phyloP scores from a whole-genome alignment of 139 green algal species.

The Dunaliella primolecta region DNA sequence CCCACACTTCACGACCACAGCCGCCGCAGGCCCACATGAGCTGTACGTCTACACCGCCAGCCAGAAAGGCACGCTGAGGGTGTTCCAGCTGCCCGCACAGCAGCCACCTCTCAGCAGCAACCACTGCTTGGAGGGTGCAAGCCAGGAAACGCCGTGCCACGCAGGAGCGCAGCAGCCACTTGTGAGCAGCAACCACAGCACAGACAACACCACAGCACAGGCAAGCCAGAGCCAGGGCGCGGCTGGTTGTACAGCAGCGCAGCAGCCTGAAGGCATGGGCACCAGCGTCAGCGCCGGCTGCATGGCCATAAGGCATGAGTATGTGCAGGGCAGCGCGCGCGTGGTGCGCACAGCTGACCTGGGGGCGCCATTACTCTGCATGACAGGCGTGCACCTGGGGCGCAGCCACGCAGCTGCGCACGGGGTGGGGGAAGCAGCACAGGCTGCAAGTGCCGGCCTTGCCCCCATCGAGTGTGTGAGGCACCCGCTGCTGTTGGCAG shows the following conservation, averaged over 20 bases:
- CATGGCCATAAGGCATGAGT: background rate
- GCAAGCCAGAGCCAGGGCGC: background rate
- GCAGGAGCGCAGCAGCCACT: no score
- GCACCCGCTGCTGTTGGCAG: conserved; percentile 54
- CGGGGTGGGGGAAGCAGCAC: background rate
- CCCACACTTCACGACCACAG: no score
- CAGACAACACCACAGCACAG: background rate
- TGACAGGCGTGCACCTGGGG: background rate
- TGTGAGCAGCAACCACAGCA: background rate
- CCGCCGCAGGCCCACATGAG: no score
- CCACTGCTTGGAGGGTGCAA: no score
- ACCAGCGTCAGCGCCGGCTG: background rate
- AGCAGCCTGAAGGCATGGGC: background rate
- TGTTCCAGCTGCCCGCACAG: background rate
- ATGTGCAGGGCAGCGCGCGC: background rate
- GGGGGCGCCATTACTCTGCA: background rate
- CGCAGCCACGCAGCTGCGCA: no score
- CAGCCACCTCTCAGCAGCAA: background rate
- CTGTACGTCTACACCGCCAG: background rate
- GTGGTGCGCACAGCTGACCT: background rate
- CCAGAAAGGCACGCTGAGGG: background rate
- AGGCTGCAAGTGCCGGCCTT: background rate
- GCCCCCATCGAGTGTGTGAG: no score
- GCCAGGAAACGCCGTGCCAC: no score
- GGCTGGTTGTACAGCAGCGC: background rate